Evolutionary conservation across 139 green algal species (phyloP).

Genomic region (Coelastrella sp.): DNA sequence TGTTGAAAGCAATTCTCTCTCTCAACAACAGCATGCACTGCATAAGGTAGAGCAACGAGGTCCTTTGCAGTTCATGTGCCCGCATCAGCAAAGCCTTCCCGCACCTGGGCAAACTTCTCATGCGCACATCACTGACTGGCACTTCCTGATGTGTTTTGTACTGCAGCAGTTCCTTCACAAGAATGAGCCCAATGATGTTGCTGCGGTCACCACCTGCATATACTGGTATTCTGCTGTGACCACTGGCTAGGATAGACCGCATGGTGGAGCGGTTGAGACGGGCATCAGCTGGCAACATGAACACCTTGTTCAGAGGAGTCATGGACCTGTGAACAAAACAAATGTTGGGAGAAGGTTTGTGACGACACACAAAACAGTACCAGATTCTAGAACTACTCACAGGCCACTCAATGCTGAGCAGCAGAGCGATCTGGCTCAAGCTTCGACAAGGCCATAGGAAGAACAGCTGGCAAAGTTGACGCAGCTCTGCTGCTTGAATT

Average conservation of each 20-base stretch:
- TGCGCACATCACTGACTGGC: slow-evolving; percentile 58
- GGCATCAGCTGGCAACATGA: slow-evolving; percentile 79
- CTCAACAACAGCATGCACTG: neutral
- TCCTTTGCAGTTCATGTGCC: no score
- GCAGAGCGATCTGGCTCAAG: no score
- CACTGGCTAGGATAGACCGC: slow-evolving; percentile 74
- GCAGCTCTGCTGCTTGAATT: no score
- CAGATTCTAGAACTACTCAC: neutral
- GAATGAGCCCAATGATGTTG: slow-evolving; percentile 80
- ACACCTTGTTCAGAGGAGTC: slow-evolving; percentile 93
- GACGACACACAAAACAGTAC: neutral
- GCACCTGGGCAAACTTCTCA: slow-evolving; percentile 64
- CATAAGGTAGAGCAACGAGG: neutral
- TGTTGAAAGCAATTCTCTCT: no score
- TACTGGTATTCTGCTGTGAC: slow-evolving; percentile 89
- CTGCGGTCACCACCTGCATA: slow-evolving; percentile 63
- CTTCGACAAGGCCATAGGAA: no score
- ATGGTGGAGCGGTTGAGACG: slow-evolving; percentile 49
- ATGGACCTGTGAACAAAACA: slow-evolving; percentile 84
- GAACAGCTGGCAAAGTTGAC: no score
- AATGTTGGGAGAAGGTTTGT: no score
- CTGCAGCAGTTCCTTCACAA: slow-evolving; percentile 89
- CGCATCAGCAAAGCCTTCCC: no score
- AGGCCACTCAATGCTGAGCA: no score
- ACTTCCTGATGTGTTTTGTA: slow-evolving; percentile 54